Conservation (phyloP, 2,329 filamentous ascomycete genomes). For the Colletotrichum sp. region DNA sequence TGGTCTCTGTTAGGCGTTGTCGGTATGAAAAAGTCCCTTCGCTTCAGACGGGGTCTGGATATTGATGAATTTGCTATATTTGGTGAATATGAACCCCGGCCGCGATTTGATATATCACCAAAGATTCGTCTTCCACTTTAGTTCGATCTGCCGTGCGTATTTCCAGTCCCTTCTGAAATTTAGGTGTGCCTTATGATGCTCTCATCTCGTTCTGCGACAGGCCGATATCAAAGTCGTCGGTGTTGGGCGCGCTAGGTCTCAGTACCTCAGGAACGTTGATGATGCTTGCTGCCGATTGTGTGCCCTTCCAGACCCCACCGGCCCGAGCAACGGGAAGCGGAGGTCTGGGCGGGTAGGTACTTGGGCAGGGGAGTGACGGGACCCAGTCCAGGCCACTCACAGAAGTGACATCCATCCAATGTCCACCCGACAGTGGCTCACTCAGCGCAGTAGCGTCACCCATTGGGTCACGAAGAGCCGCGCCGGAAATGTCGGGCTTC, state of each 20-base stretch:
- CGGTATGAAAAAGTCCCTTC: background rate
- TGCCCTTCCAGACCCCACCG: slow-evolving; percentile 2
- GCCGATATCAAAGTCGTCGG: background rate
- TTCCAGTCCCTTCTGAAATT: background rate
- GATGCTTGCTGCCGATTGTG: slow-evolving; percentile 1
- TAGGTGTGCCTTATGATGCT: background rate
- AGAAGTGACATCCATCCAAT: background rate
- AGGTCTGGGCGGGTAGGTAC: background rate
- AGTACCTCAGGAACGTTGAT: background rate
- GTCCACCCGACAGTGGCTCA: background rate
- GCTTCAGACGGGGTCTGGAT: background rate
- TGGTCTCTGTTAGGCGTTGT: background rate
- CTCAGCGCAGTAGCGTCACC: background rate
- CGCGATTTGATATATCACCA: background rate
- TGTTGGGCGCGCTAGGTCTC: background rate
- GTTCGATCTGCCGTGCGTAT: background rate
- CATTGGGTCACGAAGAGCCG: background rate
- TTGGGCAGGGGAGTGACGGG: background rate
- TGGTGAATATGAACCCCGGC: background rate
- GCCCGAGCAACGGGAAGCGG: background rate
- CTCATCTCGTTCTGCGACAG: background rate
- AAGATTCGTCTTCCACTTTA: background rate
- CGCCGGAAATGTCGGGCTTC: background rate
- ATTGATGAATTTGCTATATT: background rate
- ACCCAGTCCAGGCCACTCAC: background rate